Percentiles rank a stretch among this genome's conserved stretches.
phyloP scores from a whole-genome alignment of 805 yeast genomes.

The Cyberlindnera subsufficiens region DNA sequence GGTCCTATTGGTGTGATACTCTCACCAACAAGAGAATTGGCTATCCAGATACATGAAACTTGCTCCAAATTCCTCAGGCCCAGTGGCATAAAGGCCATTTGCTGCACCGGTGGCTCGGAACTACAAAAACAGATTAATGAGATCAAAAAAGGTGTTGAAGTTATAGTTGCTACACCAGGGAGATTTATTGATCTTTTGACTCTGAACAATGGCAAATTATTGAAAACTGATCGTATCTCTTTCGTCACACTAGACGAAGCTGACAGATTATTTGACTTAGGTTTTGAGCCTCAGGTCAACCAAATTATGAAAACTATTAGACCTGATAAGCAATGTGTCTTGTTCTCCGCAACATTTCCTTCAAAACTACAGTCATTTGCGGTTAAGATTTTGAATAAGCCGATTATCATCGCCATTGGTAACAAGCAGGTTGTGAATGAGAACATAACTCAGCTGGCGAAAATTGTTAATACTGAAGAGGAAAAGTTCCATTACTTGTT shows the following conservation, averaged over 20 bases:
- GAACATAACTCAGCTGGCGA: slow-evolving; percentile 69
- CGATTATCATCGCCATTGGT: slow-evolving; percentile 76
- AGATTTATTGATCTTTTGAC: slow-evolving; percentile 83
- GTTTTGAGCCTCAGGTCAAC: slow-evolving; percentile 92
- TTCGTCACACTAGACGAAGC: slow-evolving; percentile 94
- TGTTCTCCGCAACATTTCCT: slow-evolving; percentile 94
- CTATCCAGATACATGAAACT: slow-evolving; percentile 74
- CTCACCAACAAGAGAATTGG: slow-evolving; percentile 91
- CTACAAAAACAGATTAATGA: slow-evolving; percentile 78
- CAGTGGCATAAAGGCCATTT: slow-evolving; percentile 48
- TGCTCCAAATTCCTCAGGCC: slow-evolving; percentile 50
- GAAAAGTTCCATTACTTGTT: slow-evolving; percentile 54
- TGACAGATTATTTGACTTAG: slow-evolving; percentile 93
- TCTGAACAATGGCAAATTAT: slow-evolving; percentile 72
- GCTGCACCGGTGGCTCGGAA: slow-evolving; percentile 90
- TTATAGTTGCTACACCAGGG: slow-evolving; percentile 93
- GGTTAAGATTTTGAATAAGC: slow-evolving; percentile 50
- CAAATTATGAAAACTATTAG: slow-evolving; percentile 72
- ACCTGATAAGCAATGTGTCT: slow-evolving; percentile 82
- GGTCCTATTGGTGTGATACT: slow-evolving; percentile 79
- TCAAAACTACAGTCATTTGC: slow-evolving; percentile 73
- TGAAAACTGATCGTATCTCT: slow-evolving; percentile 60
- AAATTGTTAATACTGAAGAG: slow-evolving; percentile 45
- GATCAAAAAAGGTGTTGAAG: slow-evolving; percentile 69
- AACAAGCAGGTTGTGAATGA: slow-evolving; percentile 75